phyloP scores from a whole-genome alignment of 176 grass and related monocot genomes.

The Neostapfia colusana region DNA sequence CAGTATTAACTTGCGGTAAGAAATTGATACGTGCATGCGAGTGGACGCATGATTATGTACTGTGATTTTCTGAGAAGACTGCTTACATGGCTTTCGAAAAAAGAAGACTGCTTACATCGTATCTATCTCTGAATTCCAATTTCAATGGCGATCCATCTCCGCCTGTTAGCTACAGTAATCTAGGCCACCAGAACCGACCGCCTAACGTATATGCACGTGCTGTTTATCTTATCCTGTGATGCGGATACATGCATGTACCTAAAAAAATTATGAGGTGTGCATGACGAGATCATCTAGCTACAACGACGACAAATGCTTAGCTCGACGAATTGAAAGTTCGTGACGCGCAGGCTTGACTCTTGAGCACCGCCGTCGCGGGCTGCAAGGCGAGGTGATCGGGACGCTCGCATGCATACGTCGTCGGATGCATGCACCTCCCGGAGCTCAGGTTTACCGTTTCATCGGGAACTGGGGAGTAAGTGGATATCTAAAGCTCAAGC shows the following conservation, averaged over 20 bases:
- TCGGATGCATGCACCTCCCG: background rate
- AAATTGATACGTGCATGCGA: too few species aligned
- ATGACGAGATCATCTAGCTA: background rate
- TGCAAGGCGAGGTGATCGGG: background rate
- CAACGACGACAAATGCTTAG: background rate
- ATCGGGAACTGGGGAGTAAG: background rate
- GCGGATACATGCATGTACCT: background rate
- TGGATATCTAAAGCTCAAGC: too few species aligned
- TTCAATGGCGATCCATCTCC: too few species aligned
- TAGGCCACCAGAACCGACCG: too few species aligned
- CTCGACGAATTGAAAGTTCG: slow-evolving; percentile 6
- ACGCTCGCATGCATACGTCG: slow-evolving; percentile 25
- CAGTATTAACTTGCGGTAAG: too few species aligned
- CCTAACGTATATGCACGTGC: background rate
- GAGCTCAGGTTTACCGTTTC: background rate
- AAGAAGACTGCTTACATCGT: too few species aligned
- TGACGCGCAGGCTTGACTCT: slow-evolving; percentile 18
- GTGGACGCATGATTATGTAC: too few species aligned
- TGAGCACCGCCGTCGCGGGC: background rate
- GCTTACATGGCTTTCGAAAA: too few species aligned
- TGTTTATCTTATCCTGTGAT: background rate
- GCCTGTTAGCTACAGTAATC: too few species aligned
- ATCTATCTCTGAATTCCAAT: too few species aligned
- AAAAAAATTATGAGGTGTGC: background rate
- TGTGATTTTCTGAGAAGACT: too few species aligned